Evolutionary conservation across 345 rosid species (phyloP).

Genomic region (Passiflora organensis): DNA sequence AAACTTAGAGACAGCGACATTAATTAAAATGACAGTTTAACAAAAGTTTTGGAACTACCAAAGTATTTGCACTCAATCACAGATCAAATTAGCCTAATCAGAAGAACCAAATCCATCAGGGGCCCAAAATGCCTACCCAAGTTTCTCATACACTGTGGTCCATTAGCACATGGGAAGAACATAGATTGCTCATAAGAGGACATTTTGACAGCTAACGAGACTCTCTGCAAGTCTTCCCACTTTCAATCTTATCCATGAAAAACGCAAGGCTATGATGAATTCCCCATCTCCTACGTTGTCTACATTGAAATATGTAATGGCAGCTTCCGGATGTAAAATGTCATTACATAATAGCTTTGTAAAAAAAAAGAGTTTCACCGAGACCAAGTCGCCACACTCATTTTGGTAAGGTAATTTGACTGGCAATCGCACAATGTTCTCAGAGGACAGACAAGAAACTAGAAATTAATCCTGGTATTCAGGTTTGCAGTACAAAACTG

Average conservation of each 20-base stretch:
- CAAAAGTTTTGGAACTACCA: too few species aligned
- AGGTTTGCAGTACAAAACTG: too few species aligned
- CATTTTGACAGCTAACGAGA: conserved; percentile 41
- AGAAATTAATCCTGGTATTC: too few species aligned
- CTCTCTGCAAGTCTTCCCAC: conserved; percentile 2
- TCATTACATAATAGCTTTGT: too few species aligned
- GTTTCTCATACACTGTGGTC: conserved; percentile 11
- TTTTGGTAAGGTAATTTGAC: too few species aligned
- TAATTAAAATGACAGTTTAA: too few species aligned
- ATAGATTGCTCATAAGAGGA: conserved; percentile 23
- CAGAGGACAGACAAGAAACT: too few species aligned
- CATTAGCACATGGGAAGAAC: conserved; percentile 21
- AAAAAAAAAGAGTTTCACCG: too few species aligned
- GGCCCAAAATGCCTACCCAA: not conserved
- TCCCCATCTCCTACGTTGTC: conserved; percentile 28
- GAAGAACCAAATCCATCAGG: not conserved
- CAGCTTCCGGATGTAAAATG: not conserved
- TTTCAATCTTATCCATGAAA: conserved; percentile 12
- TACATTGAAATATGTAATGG: not conserved
- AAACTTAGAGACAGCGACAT: too few species aligned
- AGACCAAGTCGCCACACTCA: too few species aligned
- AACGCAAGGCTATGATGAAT: conserved; percentile 31
- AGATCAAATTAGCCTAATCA: not conserved
- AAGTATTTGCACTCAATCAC: too few species aligned
- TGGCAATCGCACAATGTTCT: too few species aligned